Evolutionary conservation across 1,139 yeast species (phyloP).

Genomic region (Protomyces inundatus): DNA sequence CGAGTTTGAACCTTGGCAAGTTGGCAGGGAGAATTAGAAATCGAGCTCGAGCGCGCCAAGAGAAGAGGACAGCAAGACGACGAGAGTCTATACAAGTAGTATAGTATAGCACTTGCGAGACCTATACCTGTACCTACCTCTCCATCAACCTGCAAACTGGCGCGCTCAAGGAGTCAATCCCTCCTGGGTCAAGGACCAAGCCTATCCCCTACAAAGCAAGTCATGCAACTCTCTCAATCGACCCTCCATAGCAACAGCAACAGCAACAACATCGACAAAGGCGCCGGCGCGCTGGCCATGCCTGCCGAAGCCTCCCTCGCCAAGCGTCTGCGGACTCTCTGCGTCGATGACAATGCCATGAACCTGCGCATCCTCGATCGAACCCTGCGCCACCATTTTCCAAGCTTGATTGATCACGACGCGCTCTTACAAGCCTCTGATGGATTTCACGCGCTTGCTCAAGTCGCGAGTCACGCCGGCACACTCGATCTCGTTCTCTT

Average conservation of each 20-base stretch:
- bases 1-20: no score
- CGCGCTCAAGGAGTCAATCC: neutral
- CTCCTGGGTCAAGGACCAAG: neutral
- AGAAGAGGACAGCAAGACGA: no score
- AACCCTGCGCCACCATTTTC: constrained; percentile 12
- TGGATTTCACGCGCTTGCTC: constrained; percentile 17
- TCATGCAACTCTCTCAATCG: neutral
- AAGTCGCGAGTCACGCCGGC: neutral
- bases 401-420: constrained; percentile 8
- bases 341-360: constrained; percentile 23
- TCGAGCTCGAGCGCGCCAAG: no score
- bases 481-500: constrained; percentile 17
- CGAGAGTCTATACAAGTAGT: no score
- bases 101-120: no score
- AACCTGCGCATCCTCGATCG: constrained; percentile 15
- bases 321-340: neutral
- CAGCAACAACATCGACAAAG: neutral
- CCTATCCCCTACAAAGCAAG: no score
- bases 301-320: neutral
- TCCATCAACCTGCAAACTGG: no score
- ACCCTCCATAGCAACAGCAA: neutral
- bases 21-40: no score
- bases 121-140: no score
- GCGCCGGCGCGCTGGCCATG: neutral
- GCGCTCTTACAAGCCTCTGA: neutral